Conservation (phyloP, 192 early-diverging fungal species). For the Linnemannia zychae region DNA sequence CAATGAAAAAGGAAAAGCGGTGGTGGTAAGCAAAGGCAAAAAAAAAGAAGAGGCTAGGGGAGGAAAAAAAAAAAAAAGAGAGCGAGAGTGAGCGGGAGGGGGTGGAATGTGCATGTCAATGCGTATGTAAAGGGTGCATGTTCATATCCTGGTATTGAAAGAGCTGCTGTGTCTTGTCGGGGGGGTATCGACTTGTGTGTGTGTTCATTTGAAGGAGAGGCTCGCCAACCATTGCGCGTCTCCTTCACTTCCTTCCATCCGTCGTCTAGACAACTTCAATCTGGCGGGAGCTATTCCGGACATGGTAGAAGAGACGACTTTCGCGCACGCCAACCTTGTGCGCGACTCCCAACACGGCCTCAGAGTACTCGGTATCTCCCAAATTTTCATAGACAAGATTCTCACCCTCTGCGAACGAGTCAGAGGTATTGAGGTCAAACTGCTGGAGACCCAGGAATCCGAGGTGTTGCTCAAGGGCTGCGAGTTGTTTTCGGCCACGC, state of each 20-base stretch:
- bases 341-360: not conserved
- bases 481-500: conserved; percentile 9
- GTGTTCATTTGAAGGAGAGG: not conserved
- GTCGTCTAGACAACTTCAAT: not conserved
- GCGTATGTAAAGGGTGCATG: not conserved
- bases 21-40: not conserved
- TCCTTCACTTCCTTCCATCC: not conserved
- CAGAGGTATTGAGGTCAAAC: not conserved
- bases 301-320: conserved; percentile 6
- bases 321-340: conserved; percentile 1
- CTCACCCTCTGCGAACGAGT: not conserved
- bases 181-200: not conserved
- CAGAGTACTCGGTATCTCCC: not conserved
- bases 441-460: not conserved
- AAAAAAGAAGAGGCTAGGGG: too few relatives aligned
- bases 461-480: conserved; percentile 25
- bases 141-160: not conserved
- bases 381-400: not conserved
- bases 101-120: not conserved
- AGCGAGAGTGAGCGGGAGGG: not conserved
- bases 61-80: not conserved
- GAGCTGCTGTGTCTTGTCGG: not conserved
- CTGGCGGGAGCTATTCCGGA: not conserved
- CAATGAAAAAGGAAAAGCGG: not conserved
- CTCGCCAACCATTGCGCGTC: too few relatives aligned